Percentiles rank a stretch among this genome's conserved stretches.
Conservation (phyloP, 1,139 yeast genomes). For the Diutina rugosa region DNA sequence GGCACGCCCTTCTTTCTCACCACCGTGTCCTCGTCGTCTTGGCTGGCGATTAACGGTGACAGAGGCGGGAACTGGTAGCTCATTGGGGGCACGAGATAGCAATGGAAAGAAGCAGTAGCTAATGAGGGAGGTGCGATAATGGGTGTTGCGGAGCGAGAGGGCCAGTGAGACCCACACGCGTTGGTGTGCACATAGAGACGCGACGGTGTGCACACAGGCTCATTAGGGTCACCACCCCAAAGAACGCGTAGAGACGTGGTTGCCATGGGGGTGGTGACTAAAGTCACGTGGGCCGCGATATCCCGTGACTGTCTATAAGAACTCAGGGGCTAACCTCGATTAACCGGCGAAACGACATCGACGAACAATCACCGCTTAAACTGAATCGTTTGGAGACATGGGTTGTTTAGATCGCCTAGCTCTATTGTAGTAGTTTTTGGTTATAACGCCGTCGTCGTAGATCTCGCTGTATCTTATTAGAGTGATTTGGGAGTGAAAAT, state of each 20-base stretch:
- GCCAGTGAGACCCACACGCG: neutral
- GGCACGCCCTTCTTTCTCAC: constrained; percentile 5
- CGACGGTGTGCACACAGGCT: neutral
- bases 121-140: neutral
- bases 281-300: neutral
- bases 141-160: neutral
- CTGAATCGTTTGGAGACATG: no score
- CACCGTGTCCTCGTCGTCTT: constrained; percentile 13
- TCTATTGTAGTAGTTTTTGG: no score
- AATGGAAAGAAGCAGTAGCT: neutral
- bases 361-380: no score
- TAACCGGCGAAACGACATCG: no score
- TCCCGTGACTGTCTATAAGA: neutral
- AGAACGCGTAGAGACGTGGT: neutral
- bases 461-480: no score
- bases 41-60: constrained; percentile 35
- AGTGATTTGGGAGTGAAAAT: no score
- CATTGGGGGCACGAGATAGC: neutral
- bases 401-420: no score
- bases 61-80: constrained; percentile 48
- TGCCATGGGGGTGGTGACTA: no score
- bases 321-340: no score
- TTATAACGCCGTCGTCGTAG: no score
- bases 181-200: neutral
- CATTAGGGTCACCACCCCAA: neutral